Evolutionary conservation across 306 rosid species (phyloP).

Genomic region (Dryas drummondii): DNA sequence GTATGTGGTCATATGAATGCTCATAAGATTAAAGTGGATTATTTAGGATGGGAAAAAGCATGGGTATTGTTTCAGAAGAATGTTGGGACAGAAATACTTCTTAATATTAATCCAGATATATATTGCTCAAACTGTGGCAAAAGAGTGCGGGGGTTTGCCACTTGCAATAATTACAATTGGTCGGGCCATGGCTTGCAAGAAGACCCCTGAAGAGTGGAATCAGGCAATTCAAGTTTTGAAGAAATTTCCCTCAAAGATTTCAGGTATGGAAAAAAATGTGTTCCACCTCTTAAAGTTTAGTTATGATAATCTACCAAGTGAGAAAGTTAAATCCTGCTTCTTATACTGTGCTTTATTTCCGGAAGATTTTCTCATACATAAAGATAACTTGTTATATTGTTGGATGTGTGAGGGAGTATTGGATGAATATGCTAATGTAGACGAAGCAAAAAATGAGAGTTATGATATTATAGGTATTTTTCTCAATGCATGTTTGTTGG

Average conservation of each 20-base stretch:
- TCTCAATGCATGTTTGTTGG: conserved; percentile 9
- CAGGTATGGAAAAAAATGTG: conserved; percentile 16
- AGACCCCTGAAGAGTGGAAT: conserved; percentile 14
- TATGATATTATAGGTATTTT: not conserved
- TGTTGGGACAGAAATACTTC: conserved; percentile 9
- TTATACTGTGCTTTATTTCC: conserved; percentile 23
- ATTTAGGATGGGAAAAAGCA: conserved; percentile 12
- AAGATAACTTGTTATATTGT: not conserved
- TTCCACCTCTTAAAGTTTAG: conserved; percentile 19
- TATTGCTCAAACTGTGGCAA: conserved; percentile 8
- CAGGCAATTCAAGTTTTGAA: too few species aligned
- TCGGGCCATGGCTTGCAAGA: conserved; percentile 14
- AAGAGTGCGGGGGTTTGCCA: conserved; percentile 13
- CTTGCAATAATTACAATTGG: conserved; percentile 21
- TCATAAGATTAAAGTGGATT: conserved; percentile 7
- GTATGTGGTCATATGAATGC: conserved; percentile 32
- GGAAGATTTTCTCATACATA: not conserved
- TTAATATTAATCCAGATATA: not conserved
- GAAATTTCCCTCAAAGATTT: too few species aligned
- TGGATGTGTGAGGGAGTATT: conserved; percentile 20
- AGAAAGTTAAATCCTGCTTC: conserved; percentile 7
- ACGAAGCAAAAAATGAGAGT: not conserved
- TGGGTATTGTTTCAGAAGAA: not conserved
- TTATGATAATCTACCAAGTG: conserved; percentile 9
- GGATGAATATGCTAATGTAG: not conserved